Base-by-base conservation (phyloP, 1,139 yeast species). In the Scheffersomyces cryptocercus region DNA sequence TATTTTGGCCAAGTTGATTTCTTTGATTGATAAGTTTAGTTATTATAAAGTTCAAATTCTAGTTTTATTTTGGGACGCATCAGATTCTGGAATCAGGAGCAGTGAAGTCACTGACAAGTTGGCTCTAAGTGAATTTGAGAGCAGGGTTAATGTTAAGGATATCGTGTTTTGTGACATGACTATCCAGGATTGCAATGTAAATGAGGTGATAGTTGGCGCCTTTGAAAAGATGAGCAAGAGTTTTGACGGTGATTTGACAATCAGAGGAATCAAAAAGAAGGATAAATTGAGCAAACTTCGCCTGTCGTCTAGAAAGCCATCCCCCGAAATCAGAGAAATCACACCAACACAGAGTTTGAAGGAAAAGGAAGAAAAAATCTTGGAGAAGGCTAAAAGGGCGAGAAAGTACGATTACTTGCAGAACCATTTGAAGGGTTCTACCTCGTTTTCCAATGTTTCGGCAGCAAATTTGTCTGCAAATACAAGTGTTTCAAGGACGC, bases 141-240 rank as follows among this genome's bases (percentile, higher is more conserved):
- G 37, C 20, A 41, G 42, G 36, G 43, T 43, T 43, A 55, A 46
- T 28, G 47, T 68, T 10, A 51, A 56, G 29, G 56, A 56, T 34
- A 51, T 70, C 9, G 48, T 55, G 1, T 39, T 73, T 7, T 67
- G 77, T 47, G 68, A 72, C 48, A 73, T 74, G 78, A 59, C 72
- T 2, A 41, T 41, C 5, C 53, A 52, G 14, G 53, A 57, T 14
- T 53, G 44, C 4, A 60, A 68, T 44, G 64, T 72, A n/a, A 65
- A 61, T 50, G 63, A 56, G 4, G 50, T 59, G 10, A 50, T 73
- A 3, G 51, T 49, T 10, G 49, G 54, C 8, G 69, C 68, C 10
- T 58, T 73, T 29, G 37, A 55, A 13, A 48, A 53, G 8, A 34
- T 73, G 14, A 55, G 59, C 30, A 30, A 43, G 6, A 46, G 49